These are phyloP conservation scores for Emmonsiellopsis sp. DNA, from an alignment of 2,329 filamentous ascomycete genomes.

Conservation along the genomic window DNA sequence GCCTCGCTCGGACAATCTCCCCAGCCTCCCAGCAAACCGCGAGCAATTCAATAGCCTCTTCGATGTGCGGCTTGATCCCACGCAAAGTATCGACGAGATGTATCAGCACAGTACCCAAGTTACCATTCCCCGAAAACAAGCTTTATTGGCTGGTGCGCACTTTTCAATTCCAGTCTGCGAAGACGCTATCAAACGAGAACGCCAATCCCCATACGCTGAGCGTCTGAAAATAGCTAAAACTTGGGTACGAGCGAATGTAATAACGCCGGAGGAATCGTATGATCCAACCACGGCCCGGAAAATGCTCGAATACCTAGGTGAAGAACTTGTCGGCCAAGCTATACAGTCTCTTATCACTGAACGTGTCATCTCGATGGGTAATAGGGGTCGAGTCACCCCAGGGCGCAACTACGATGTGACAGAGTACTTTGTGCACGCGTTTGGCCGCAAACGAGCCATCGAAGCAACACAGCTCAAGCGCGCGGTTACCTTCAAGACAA, in stretches of 20 bases:
- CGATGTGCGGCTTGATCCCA: slow-evolving; percentile 29
- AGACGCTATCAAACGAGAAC: slow-evolving; percentile 1
- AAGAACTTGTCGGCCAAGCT: slow-evolving; percentile 29
- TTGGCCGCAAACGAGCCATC: slow-evolving; percentile 34
- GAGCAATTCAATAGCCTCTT: slow-evolving; percentile 34
- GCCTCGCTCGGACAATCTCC: slow-evolving; percentile 25
- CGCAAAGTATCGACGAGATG: slow-evolving; percentile 24
- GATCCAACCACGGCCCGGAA: slow-evolving; percentile 27
- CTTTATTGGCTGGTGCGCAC: slow-evolving; percentile 24
- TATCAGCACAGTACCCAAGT: slow-evolving; percentile 23
- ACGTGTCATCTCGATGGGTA: slow-evolving; percentile 30
- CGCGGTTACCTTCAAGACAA: slow-evolving; percentile 35
- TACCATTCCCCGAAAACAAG: slow-evolving; percentile 27
- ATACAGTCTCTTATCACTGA: slow-evolving; percentile 33
- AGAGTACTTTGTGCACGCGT: slow-evolving; percentile 29
- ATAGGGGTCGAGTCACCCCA: slow-evolving; percentile 30
- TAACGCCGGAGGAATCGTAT: slow-evolving; percentile 36
- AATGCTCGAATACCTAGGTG: slow-evolving; percentile 24
- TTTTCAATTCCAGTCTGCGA: slow-evolving; percentile 23
- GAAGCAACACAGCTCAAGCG: slow-evolving; percentile 31
- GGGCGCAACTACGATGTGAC: slow-evolving; percentile 38
- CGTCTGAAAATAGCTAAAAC: slow-evolving; percentile 33
- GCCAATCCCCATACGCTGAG: slow-evolving; percentile 11
- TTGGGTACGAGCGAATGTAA: slow-evolving; percentile 41
- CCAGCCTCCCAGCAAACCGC: slow-evolving; percentile 35